Conservation (phyloP, 176 grass and related monocot species). For the Oryza glumipatula region DNA sequence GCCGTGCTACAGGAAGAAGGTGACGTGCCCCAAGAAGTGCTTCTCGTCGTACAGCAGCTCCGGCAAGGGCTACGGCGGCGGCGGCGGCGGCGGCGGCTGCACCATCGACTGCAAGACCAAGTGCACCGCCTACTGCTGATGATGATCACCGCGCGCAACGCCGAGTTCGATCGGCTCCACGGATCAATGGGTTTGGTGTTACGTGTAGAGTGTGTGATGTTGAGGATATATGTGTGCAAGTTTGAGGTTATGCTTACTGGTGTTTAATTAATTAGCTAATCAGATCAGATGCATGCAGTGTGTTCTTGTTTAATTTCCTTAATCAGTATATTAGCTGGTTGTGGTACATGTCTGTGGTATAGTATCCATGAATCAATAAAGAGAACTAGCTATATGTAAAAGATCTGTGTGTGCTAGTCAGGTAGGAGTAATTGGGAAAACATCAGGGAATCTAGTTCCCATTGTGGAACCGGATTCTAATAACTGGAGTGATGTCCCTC, state of each 20-base stretch:
- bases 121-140: conserved; percentile 78
- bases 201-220: too few species aligned
- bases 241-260: neutral
- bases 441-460: neutral
- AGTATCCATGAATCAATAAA: conserved; percentile 23
- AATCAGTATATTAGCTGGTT: neutral
- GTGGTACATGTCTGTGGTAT: neutral
- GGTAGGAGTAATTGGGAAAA: neutral
- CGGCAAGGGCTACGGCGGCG: conserved; percentile 73
- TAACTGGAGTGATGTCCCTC: too few species aligned
- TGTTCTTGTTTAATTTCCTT: neutral
- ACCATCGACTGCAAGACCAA: conserved; percentile 95
- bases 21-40: conserved; percentile 94
- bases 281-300: neutral
- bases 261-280: neutral
- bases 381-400: neutral
- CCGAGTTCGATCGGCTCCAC: neutral
- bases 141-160: too few species aligned
- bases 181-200: too few species aligned
- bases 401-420: too few species aligned
- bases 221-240: neutral
- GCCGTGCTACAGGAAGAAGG: conserved; percentile 65
- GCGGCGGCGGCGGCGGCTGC: conserved; percentile 82
- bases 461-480: too few species aligned
- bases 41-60: conserved; percentile 79